Evolutionary conservation across 2,329 filamentous ascomycete species (phyloP).

Genomic region (Hansfordia pulvinata): DNA sequence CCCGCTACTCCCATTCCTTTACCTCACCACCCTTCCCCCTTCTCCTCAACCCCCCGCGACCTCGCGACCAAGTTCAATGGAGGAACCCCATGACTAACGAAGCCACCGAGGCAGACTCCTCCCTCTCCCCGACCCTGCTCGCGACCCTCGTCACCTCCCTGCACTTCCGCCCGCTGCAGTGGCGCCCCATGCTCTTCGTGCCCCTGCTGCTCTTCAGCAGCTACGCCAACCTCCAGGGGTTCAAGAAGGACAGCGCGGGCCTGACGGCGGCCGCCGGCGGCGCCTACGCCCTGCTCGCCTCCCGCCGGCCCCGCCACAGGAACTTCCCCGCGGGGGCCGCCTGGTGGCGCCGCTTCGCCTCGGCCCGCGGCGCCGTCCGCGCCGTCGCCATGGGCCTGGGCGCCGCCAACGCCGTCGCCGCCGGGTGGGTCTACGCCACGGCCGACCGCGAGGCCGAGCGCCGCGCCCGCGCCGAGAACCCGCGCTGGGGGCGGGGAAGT

Average conservation of each 20-base stretch:
- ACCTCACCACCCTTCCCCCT: background rate
- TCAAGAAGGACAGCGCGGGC: conserved; percentile 41
- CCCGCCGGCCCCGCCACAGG: conserved; percentile 31
- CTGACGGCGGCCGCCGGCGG: conserved; percentile 42
- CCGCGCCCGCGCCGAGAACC: conserved; percentile 30
- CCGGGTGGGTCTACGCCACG: conserved; percentile 35
- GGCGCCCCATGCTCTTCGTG: conserved; percentile 34
- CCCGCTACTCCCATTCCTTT: conserved; percentile 1
- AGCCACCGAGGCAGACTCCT: conserved; percentile 32
- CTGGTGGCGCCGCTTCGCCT: conserved; percentile 23
- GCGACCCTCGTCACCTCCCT: conserved; percentile 42
- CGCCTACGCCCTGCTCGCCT: conserved; percentile 40
- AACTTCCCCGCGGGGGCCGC: conserved; percentile 18
- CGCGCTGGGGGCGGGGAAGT: conserved; percentile 31
- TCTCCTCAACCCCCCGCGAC: background rate
- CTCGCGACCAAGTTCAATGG: conserved; percentile 2
- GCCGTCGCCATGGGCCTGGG: conserved; percentile 35
- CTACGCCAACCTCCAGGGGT: conserved; percentile 47
- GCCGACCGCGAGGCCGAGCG: conserved; percentile 37
- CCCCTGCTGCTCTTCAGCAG: conserved; percentile 39
- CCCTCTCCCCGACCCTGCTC: conserved; percentile 39
- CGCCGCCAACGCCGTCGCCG: conserved; percentile 30
- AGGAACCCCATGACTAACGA: background rate
- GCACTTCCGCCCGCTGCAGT: conserved; percentile 38
- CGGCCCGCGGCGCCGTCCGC: conserved; percentile 34